phyloP scores from a whole-genome alignment of 495 filamentous ascomycete species.

The Lasiosphaeriaceae sp. region DNA sequence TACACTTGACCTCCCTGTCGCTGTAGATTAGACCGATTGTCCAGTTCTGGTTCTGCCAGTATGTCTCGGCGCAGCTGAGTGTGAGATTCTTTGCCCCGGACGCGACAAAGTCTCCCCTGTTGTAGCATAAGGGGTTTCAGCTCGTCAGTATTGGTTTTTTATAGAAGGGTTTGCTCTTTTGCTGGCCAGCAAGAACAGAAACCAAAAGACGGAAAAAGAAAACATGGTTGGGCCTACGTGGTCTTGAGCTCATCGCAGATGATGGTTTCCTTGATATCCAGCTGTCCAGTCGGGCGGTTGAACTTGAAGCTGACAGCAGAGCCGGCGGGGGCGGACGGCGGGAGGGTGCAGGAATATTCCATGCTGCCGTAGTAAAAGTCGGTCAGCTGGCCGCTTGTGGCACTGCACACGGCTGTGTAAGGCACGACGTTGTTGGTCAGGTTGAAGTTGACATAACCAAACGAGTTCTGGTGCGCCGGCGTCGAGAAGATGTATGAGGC shows the following conservation, averaged over 20 bases:
- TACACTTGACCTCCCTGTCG: constrained; percentile 28
- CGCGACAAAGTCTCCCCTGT: constrained; percentile 30
- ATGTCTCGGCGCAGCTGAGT: constrained; percentile 35
- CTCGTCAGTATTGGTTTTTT: too few relatives aligned
- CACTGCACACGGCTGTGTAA: constrained; percentile 32
- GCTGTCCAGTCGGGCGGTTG: constrained; percentile 24
- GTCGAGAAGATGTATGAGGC: constrained; percentile 35
- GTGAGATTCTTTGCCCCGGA: constrained; percentile 30
- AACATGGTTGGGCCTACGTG: constrained; percentile 21
- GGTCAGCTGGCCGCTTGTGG: constrained; percentile 30
- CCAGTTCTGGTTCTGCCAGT: constrained; percentile 38
- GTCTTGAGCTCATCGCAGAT: constrained; percentile 23
- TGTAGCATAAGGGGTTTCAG: background rate
- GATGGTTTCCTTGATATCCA: constrained; percentile 36
- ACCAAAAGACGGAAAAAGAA: background rate
- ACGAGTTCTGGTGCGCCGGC: constrained; percentile 40
- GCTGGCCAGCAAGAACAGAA: background rate
- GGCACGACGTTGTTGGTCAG: constrained; percentile 33
- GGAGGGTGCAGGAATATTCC: constrained; percentile 28
- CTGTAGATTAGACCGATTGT: constrained; percentile 37
- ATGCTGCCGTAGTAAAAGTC: constrained; percentile 43
- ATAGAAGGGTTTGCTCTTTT: too few relatives aligned
- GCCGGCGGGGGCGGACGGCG: background rate
- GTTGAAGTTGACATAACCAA: constrained; percentile 42
- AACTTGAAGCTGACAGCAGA: constrained; percentile 30